Percentiles rank a stretch among this genome's conserved stretches.
These are phyloP conservation scores for Tritrichomonas musculus DNA, from an alignment of 208 protist genomes.

Conservation along the genomic window DNA sequence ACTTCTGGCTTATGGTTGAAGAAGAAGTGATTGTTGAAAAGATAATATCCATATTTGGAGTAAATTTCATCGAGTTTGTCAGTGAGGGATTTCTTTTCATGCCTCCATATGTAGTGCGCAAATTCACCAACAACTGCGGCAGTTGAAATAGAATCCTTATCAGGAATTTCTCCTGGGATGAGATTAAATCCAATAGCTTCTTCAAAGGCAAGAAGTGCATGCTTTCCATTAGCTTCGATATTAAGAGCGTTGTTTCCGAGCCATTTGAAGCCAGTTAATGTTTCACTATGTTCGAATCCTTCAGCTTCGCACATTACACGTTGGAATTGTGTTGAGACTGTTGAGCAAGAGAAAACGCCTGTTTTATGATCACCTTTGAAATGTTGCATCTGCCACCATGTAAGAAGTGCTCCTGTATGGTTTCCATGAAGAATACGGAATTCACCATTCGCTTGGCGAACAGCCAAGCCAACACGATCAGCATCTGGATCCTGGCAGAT, in stretches of 20 bases:
- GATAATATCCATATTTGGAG: neutral
- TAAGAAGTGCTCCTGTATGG: conserved; percentile 18
- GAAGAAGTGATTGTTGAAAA: conserved; percentile 25
- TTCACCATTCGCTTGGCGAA: neutral
- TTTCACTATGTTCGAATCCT: conserved; percentile 14
- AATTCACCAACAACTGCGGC: neutral
- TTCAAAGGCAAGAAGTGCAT: conserved; percentile 11
- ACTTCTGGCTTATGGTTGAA: conserved; percentile 5
- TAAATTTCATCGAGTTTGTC: conserved; percentile 32
- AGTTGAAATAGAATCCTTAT: conserved; percentile 28
- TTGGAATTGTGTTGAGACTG: neutral
- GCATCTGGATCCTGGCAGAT: conserved; percentile 28
- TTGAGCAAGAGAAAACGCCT: neutral
- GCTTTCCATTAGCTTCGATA: neutral
- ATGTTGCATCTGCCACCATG: conserved; percentile 8
- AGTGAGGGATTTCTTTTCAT: conserved; percentile 20
- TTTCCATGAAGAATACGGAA: conserved; percentile 31
- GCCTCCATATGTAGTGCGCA: neutral
- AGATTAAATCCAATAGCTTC: conserved; percentile 20
- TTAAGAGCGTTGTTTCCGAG: conserved; percentile 16
- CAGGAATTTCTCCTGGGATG: neutral
- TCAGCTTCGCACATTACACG: neutral
- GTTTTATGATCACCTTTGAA: neutral
- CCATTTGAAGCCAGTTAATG: conserved; percentile 36
- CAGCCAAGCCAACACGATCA: neutral